These are phyloP conservation scores for Penicillium sp. DNA, from an alignment of 2,329 filamentous ascomycete species.

Conservation along the genomic window DNA sequence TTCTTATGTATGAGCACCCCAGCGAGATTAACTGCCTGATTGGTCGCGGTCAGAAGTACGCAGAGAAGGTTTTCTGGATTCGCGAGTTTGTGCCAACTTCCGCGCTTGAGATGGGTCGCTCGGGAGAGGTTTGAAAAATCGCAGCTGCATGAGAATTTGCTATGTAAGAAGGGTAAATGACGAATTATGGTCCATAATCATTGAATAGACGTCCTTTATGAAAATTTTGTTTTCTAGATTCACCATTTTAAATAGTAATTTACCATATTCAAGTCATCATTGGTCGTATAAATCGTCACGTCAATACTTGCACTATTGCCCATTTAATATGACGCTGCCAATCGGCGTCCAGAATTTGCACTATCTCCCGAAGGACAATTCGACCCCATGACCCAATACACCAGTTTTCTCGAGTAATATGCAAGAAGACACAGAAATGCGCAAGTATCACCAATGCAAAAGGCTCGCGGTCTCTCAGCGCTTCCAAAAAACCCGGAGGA, in stretches of 20 bases:
- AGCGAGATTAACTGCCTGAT: slow-evolving; percentile 29
- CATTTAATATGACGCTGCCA: slow-evolving; percentile 25
- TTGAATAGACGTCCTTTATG: neutral
- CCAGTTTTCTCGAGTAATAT: slow-evolving; percentile 20
- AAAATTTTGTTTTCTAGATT: too few relatives aligned
- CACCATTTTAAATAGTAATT: neutral
- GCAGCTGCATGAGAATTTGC: neutral
- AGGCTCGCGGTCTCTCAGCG: slow-evolving; percentile 12
- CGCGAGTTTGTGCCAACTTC: slow-evolving; percentile 15
- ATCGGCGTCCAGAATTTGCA: slow-evolving; percentile 8
- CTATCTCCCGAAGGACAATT: slow-evolving; percentile 20
- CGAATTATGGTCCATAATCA: neutral
- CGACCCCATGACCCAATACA: slow-evolving; percentile 24
- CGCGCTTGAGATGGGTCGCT: slow-evolving; percentile 4
- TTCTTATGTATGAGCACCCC: slow-evolving; percentile 28
- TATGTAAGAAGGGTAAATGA: neutral
- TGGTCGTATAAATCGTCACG: neutral
- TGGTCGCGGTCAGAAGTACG: slow-evolving; percentile 23
- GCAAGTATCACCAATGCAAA: slow-evolving; percentile 26
- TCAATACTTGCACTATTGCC: slow-evolving; percentile 16
- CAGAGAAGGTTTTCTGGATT: slow-evolving; percentile 18
- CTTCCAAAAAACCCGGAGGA: slow-evolving; percentile 13
- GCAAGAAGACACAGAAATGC: slow-evolving; percentile 26
- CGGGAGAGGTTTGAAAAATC: neutral
- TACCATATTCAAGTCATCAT: neutral